A percentile compares a stretch with the other conserved stretches of the same genome.
Evolutionary conservation across 768 basidiomycete species (phyloP).

Genomic region (Mycena venus): DNA sequence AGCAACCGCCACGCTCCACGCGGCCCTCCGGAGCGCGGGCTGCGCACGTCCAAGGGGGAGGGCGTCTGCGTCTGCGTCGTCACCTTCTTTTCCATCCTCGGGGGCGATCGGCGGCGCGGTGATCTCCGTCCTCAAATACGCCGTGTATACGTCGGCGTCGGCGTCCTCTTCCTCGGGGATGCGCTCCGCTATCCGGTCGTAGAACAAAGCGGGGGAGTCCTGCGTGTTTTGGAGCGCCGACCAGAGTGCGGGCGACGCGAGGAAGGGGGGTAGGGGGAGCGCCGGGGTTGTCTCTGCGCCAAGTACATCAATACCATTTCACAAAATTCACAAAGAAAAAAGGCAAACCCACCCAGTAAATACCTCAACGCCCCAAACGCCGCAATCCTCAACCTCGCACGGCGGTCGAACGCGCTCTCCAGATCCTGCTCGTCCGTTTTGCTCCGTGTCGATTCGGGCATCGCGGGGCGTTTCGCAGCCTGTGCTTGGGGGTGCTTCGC

Average conservation of each 20-base stretch:
- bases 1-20: slow-evolving; percentile 58
- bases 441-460: slow-evolving; percentile 41
- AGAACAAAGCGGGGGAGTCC: slow-evolving; percentile 55
- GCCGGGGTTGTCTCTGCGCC: slow-evolving; percentile 31
- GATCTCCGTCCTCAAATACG: not conserved
- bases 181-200: no score
- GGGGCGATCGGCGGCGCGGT: not conserved
- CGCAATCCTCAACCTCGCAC: slow-evolving; percentile 76
- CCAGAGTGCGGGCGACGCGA: slow-evolving; percentile 71
- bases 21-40: slow-evolving; percentile 67
- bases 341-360: slow-evolving; percentile 65
- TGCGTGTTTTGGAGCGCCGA: slow-evolving; percentile 65
- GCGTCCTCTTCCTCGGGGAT: not conserved
- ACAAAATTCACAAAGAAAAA: not conserved
- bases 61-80: not conserved
- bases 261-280: slow-evolving; percentile 43
- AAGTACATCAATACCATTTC: not conserved
- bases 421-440: slow-evolving; percentile 69
- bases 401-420: slow-evolving; percentile 78
- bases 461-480: slow-evolving; percentile 14
- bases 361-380: slow-evolving; percentile 76
- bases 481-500: not conserved
- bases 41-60: slow-evolving; percentile 59
- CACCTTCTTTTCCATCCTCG: not conserved
- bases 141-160: not conserved